Evolutionary conservation across 768 basidiomycete species (phyloP), one percentile per base, ranked within the genome.

Genomic region (Gymnopilus junonius): DNA sequence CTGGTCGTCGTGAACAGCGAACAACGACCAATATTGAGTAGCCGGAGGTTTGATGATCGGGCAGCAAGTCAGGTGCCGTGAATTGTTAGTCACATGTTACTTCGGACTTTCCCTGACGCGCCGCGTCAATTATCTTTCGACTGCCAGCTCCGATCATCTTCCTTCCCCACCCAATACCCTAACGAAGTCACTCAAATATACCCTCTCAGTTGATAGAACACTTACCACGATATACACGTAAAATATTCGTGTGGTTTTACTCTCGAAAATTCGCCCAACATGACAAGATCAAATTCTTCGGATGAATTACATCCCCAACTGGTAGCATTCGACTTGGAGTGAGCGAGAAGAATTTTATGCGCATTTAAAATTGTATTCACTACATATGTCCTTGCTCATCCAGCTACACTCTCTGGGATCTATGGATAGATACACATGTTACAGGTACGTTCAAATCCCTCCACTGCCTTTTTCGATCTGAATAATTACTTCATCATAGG

Each of bases 341-440:
- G 31, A 62, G 61, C 54, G 10, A 4, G 3, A 23, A 1, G 2
- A 8, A n/a, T 35, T 34, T 34, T 6, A 40, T 53, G 32, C 12
- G 1, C 1, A 17, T 15, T 17, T 21, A 3, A 8, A 25, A 1
- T 15, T 10, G 14, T 45, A 34, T 6, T 39, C 46, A 12, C 27
- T 20, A 15, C 25, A 51, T 11, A 58, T 57, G 14, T 17, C 50
- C 62, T 7, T 35, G 48, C 7, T 40, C 23, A 5, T 1, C 15
- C 51, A 93, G 93, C 71, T 94, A 91, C 73, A 95, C 94, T 0
- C 79, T 95, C 6, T 95, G 93, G 93, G 85, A 89, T 61, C 79
- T 94, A 15, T 94, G 93, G 93, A 89, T 95, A 56, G 94, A 95
- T 73, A 87, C 87, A 17, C 90, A 94, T 72, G 81, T 92, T 55